A percentile compares a stretch with the other conserved stretches of the same genome.
phyloP scores from a whole-genome alignment of 208 protist genomes.

The Blastocrithidia nonstop region DNA sequence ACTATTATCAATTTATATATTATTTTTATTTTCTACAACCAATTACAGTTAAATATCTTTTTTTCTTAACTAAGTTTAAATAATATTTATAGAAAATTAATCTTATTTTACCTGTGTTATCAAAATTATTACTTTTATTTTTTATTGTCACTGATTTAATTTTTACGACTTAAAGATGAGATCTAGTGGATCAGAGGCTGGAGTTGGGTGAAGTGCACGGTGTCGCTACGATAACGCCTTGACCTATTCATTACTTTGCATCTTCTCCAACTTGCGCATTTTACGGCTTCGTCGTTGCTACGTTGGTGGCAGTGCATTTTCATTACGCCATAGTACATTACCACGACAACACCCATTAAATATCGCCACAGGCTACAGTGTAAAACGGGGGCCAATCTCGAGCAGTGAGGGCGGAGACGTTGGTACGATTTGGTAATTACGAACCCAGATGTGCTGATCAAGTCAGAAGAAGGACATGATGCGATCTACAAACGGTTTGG shows the following conservation, averaged over 20 bases:
- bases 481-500: slow-evolving; percentile 98
- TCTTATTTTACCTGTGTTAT: too few species aligned
- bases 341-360: slow-evolving; percentile 91
- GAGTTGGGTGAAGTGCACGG: slow-evolving; percentile 42
- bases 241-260: slow-evolving; percentile 42
- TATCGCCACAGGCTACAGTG: slow-evolving; percentile 87
- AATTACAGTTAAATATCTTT: too few species aligned
- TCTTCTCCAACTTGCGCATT: slow-evolving; percentile 53
- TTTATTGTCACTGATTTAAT: too few species aligned
- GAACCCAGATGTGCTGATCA: slow-evolving; percentile 96
- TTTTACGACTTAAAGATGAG: slow-evolving; percentile 35
- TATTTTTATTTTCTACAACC: too few species aligned
- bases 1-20: too few species aligned
- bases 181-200: slow-evolving; percentile 47
- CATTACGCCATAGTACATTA: slow-evolving; percentile 88
- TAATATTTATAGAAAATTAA: too few species aligned
- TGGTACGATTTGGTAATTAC: slow-evolving; percentile 94
- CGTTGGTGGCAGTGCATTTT: slow-evolving; percentile 35
- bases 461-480: slow-evolving; percentile 93
- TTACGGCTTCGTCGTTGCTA: slow-evolving; percentile 68
- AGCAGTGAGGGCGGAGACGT: slow-evolving; percentile 59
- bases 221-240: slow-evolving; percentile 44
- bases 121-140: too few species aligned
- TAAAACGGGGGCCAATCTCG: slow-evolving; percentile 96
- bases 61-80: too few species aligned